phyloP scores from a whole-genome alignment of 441 rosid species.

The Gossypium trilobum region DNA sequence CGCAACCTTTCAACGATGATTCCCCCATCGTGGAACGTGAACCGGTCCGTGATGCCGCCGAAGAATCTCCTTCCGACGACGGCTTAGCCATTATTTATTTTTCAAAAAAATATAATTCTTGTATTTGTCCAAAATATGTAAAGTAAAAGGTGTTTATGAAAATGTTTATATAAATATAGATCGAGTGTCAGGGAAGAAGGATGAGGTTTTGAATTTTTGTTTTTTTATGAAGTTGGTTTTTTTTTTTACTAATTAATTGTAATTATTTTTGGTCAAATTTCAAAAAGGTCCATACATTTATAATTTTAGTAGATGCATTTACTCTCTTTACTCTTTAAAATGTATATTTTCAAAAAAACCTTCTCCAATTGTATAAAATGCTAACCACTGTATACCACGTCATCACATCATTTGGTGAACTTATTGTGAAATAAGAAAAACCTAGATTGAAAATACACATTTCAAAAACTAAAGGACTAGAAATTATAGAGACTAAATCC shows the following conservation, averaged over 20 bases:
- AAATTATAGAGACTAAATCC: too few species aligned
- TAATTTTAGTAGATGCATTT: too few species aligned
- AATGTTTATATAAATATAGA: neutral
- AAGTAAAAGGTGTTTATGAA: neutral
- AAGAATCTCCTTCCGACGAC: constrained; percentile 27
- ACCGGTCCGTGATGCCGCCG: constrained; percentile 45
- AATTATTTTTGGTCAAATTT: too few species aligned
- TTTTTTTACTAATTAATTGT: neutral
- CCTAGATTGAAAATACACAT: too few species aligned
- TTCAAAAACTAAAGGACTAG: too few species aligned
- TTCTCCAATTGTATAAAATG: too few species aligned
- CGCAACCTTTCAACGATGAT: constrained; percentile 45
- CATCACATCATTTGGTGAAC: too few species aligned
- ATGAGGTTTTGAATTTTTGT: neutral
- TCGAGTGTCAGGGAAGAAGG: neutral
- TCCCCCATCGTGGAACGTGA: constrained; percentile 49
- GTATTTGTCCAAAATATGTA: neutral
- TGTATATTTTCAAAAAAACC: too few species aligned
- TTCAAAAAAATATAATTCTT: neutral
- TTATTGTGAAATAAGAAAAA: too few species aligned
- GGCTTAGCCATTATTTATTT: constrained; percentile 38
- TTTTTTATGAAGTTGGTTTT: neutral
- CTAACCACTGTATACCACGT: too few species aligned
- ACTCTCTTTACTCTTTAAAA: too few species aligned
- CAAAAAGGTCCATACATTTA: too few species aligned